These are phyloP conservation scores for Tagetes erecta DNA, from an alignment of 129 eudicot genomes.

Conservation along the genomic window DNA sequence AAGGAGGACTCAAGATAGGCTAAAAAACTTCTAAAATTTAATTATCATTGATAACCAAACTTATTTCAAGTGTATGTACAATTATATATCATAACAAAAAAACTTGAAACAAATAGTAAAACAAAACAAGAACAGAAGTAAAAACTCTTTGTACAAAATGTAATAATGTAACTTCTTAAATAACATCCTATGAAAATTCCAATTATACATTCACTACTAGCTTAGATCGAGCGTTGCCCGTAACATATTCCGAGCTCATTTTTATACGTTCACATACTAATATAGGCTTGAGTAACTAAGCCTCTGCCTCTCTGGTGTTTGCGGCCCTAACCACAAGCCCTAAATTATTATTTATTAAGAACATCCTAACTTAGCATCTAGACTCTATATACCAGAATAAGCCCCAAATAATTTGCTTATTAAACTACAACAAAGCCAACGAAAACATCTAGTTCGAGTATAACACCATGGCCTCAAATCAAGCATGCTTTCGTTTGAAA, in stretches of 20 bases:
- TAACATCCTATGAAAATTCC: not conserved
- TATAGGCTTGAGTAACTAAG: too few species aligned
- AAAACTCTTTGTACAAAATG: not conserved
- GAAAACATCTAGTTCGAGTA: not conserved
- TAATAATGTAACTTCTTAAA: not conserved
- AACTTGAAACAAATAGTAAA: not conserved
- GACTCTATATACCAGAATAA: not conserved
- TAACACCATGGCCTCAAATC: not conserved
- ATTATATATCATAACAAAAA: not conserved
- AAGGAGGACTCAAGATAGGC: not conserved
- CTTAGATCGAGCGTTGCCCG: not conserved
- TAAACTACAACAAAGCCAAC: not conserved
- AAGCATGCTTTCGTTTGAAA: not conserved
- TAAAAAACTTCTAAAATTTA: not conserved
- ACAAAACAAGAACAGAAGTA: not conserved
- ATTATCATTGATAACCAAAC: not conserved
- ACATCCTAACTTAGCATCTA: not conserved
- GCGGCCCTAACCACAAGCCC: slow-evolving; percentile 10
- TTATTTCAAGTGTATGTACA: not conserved
- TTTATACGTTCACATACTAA: too few species aligned
- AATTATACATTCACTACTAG: not conserved
- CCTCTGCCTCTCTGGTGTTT: too few species aligned
- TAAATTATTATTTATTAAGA: not conserved
- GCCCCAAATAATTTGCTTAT: not conserved
- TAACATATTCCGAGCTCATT: not conserved